Conservation (phyloP, 805 yeast species). For the Yarrowia sp. region DNA sequence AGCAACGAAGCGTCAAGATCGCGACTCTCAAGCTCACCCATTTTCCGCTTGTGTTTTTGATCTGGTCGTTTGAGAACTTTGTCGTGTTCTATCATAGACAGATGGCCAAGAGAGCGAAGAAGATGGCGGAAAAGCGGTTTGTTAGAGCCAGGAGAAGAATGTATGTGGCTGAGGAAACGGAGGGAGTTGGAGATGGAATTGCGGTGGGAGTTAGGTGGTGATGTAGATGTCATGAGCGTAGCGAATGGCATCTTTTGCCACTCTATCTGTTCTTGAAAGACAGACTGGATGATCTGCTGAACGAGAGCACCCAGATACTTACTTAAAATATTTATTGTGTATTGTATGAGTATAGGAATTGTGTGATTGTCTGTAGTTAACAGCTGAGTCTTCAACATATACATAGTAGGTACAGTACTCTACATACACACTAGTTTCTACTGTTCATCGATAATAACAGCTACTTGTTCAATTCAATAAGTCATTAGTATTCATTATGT, state of each 20-base stretch:
- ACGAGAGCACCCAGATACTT: too few relatives aligned
- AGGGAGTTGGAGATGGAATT: not conserved
- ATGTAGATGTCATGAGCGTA: too few relatives aligned
- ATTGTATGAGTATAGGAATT: too few relatives aligned
- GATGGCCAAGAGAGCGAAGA: not conserved
- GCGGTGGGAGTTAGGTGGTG: slow-evolving; percentile 1
- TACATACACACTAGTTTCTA: too few relatives aligned
- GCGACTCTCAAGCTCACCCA: not conserved
- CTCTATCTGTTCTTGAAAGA: too few relatives aligned
- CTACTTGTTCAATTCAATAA: not conserved
- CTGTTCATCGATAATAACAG: too few relatives aligned
- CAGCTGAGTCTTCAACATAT: too few relatives aligned
- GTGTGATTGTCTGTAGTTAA: too few relatives aligned
- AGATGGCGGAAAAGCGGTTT: not conserved
- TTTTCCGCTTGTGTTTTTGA: not conserved
- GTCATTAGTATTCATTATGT: not conserved
- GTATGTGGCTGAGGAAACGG: not conserved
- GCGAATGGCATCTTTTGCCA: too few relatives aligned
- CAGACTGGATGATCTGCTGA: too few relatives aligned
- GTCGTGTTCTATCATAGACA: slow-evolving; percentile 1
- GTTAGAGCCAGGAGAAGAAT: not conserved
- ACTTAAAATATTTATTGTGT: too few relatives aligned
- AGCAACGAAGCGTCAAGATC: not conserved
- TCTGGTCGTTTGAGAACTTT: slow-evolving; percentile 2
- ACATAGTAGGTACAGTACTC: too few relatives aligned